A percentile compares a stretch with the other conserved stretches of the same genome.
Evolutionary conservation across 352 stramenopile genomes (phyloP).

Genomic region (Blastocystis sp.): DNA sequence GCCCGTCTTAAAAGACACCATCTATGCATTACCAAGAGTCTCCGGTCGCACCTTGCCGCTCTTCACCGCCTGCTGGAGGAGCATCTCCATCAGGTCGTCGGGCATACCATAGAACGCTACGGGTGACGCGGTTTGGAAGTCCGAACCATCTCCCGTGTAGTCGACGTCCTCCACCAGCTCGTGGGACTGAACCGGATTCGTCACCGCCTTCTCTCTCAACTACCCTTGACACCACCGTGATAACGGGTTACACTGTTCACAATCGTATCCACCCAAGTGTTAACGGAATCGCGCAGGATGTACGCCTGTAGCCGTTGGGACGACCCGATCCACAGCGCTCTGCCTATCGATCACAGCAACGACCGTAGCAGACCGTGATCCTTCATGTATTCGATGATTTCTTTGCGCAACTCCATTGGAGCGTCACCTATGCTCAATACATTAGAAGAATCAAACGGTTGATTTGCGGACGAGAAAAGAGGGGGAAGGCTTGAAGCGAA

Average conservation of each 20-base stretch:
- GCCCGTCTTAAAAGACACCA: constrained; percentile 43
- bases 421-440: constrained; percentile 30
- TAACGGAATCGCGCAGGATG: constrained; percentile 25
- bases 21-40: neutral
- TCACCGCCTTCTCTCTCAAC: constrained; percentile 18
- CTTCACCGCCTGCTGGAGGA: constrained; percentile 10
- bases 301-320: constrained; percentile 62
- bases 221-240: neutral
- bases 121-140: neutral
- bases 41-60: neutral
- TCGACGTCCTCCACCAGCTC: constrained; percentile 56
- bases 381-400: constrained; percentile 50
- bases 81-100: constrained; percentile 53
- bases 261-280: neutral
- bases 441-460: constrained; percentile 2
- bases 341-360: neutral
- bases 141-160: constrained; percentile 3
- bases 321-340: constrained; percentile 55
- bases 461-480: constrained; percentile 19
- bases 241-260: constrained; percentile 9
- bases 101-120: constrained; percentile 58
- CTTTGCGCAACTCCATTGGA: constrained; percentile 20
- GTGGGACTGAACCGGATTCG: constrained; percentile 48
- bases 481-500: constrained; percentile 41
- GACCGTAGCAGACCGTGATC: neutral